phyloP scores from a whole-genome alignment of 345 rosid species.

The Pugionium dolabratum region DNA sequence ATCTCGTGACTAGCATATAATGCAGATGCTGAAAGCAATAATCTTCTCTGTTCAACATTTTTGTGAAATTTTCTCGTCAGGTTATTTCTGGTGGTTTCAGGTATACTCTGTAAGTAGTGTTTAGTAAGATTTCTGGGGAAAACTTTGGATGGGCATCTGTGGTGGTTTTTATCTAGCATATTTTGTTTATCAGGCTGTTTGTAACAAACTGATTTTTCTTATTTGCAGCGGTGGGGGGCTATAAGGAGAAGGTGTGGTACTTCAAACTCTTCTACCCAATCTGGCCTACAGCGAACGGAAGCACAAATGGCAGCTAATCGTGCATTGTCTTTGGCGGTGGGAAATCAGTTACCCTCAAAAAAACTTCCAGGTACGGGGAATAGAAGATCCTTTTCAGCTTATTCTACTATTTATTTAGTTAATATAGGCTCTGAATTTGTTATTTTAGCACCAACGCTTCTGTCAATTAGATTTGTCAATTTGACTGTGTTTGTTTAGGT shows the following conservation, averaged over 20 bases:
- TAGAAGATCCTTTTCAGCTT: constrained; percentile 16
- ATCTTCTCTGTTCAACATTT: constrained; percentile 19
- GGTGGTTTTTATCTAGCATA: constrained; percentile 18
- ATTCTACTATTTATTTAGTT: constrained; percentile 7
- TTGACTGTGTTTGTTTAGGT: constrained; percentile 36
- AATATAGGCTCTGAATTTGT: constrained; percentile 1
- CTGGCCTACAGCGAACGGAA: constrained; percentile 63
- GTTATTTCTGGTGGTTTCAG: constrained; percentile 27
- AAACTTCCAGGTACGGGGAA: constrained; percentile 44
- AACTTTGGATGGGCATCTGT: constrained; percentile 30
- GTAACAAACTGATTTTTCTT: constrained; percentile 33
- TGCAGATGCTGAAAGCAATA: constrained; percentile 5
- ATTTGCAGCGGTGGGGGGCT: constrained; percentile 72
- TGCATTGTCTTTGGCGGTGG: constrained; percentile 79
- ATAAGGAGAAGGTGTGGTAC: constrained; percentile 53
- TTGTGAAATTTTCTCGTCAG: constrained; percentile 27
- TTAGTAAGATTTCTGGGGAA: constrained; percentile 7
- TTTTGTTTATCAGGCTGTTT: constrained; percentile 31
- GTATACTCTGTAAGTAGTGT: constrained; percentile 27
- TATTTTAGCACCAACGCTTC: neutral
- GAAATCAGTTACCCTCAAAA: constrained; percentile 50
- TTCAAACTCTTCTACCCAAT: constrained; percentile 40
- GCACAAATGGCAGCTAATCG: constrained; percentile 74
- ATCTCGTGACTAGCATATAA: constrained; percentile 11
- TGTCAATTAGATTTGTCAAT: constrained; percentile 14